Evolutionary conservation across 768 basidiomycete species (phyloP), one percentile per base, ranked within the genome.

Genomic region (Russula vinacea): DNA sequence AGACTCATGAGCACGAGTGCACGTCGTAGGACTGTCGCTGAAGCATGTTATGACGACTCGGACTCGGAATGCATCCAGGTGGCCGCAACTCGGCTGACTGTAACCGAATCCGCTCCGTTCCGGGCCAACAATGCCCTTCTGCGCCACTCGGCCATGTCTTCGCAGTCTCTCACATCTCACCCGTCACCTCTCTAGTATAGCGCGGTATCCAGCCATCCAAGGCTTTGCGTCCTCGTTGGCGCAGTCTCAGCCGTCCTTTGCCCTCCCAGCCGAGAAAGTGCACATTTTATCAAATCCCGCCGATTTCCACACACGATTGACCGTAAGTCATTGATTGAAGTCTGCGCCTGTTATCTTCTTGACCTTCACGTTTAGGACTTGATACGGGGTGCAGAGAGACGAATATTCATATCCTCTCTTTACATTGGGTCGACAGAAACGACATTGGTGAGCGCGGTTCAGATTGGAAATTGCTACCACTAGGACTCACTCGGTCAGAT

Each of bases 381-480:
- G 81, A 86, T 98, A 58, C 77, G 77, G 50, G 79, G 83, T n/a
- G 96, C 96, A 0, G 83, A 85, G 62, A 75, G 78, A 56, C 84
- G 94, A 61, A 84, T 99, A 69, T 91, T 95, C 71, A 81, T 99
- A 33, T 97, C 96, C 0, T 92, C 92, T 1, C 77, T 97, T 13
- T 97, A 97, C 73, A 85, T 97, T 59, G 93, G 93, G 14, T 81
- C 85, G 13, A 81, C 85, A 56, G 93, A 97, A 73, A 76, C 77
- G 10, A 83, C 90, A 65, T 80, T 99, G 68, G 96, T 95, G 62
- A 69, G 89, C 79, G 55, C 40, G 19, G 8, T 54, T 54, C 54
- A 59, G 49, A 44, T 3, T 42, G 16, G 35, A 51, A 14, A 40
- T 19, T n/a, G 55, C 37, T 17, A 29, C 14, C 39, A 9, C 32